Evolutionary conservation across 78 protist genomes (phyloP).

Genomic region (Creolimax fragrantissima): DNA sequence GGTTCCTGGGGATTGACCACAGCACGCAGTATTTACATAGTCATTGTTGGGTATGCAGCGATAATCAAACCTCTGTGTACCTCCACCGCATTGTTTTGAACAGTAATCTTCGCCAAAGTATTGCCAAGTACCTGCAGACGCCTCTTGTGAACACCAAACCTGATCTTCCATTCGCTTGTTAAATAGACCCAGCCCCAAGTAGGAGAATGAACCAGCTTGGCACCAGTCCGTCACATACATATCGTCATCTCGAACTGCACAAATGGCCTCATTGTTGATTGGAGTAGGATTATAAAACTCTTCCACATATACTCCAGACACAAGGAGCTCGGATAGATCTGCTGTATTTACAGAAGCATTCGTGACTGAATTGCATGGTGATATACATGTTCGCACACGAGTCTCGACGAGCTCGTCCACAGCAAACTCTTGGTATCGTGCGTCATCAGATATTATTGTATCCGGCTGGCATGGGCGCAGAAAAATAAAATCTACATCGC

Average conservation of each 20-base stretch:
- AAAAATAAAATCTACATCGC: not conserved
- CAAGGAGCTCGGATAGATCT: not conserved
- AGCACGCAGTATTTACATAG: not conserved
- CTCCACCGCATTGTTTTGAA: not conserved
- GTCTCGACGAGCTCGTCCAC: not conserved
- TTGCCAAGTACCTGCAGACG: not conserved
- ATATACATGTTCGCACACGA: not conserved
- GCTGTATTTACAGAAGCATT: not conserved
- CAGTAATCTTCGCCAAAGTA: not conserved
- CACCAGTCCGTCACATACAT: not conserved
- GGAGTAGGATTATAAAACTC: not conserved
- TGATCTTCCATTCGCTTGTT: not conserved
- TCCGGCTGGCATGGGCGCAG: not conserved
- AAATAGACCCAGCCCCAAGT: not conserved
- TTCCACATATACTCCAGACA: not conserved
- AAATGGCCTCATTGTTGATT: not conserved
- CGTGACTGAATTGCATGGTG: not conserved
- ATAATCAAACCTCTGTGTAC: not conserved
- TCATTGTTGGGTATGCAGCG: not conserved
- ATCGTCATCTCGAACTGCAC: not conserved
- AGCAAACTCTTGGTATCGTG: not conserved
- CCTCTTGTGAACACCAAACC: not conserved
- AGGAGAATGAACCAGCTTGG: not conserved
- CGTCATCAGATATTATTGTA: not conserved
- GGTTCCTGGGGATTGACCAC: not conserved